Base-by-base conservation (phyloP, 2,329 filamentous ascomycete genomes). In the Boeremia exigua region DNA sequence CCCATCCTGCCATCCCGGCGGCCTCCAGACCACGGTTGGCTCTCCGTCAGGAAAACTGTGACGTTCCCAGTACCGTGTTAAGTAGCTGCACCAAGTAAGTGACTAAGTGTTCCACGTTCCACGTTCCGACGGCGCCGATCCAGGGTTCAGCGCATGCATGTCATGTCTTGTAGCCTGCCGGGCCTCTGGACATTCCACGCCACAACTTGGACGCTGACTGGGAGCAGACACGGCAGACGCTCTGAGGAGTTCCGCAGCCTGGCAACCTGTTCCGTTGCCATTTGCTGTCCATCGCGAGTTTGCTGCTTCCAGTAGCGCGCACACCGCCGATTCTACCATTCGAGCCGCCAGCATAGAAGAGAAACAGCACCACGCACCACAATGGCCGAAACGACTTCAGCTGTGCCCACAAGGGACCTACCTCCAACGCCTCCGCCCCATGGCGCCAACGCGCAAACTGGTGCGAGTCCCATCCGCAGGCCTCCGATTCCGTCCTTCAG, bases 401-500 rank as follows among this genome's bases (percentile, higher is more conserved):
- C 61, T 52, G 48, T 64, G 51, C 64, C 66, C 27, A 61, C 45
- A 40, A 66, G 59, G 54, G 54, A 67, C 28, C 60, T 70, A 42
- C 70, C 72, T 11, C 62, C 67, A n/a, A 51, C 69, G 29, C 73
- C 71, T 29, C 54, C 55, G 14, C 53, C 58, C 14, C 47, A 65
- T 46, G 54, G 59, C 44, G 32, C 36, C 50, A 52, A 49, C 29
- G 49, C 40, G 29, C 57, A 47, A n/a, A 54, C 47, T 36, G 60
- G 60, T 36, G 62, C 62, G 6, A 65, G 48, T 47, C 56, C 46
- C 5, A 60, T 45, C 40, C 63, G 62, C 50, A 56, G 50, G 29
- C 52, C 65, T 12, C 63, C 68, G 8, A 69, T 73, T 14, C 68
- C 73, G 7, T 71, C 70, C 12, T 69, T 74, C 59, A 71, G 58